These are phyloP conservation scores for Flaveria brownii DNA, from an alignment of 129 eudicot genomes.

Conservation along the genomic window DNA sequence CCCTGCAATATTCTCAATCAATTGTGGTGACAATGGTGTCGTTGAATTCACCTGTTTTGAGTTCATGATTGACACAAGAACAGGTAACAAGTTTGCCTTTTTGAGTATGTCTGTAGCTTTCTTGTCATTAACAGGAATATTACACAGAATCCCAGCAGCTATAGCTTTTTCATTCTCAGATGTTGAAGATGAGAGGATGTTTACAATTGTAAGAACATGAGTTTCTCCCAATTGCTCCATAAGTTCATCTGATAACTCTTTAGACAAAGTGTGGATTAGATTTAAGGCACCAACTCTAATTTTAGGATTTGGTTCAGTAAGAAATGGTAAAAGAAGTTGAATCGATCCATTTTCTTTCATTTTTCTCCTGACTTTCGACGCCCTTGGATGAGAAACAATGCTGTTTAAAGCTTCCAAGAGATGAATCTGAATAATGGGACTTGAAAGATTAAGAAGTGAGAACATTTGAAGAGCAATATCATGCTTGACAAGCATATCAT, in stretches of 20 bases:
- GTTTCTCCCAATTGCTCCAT: slow-evolving; percentile 59
- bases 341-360: slow-evolving; percentile 82
- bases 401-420: slow-evolving; percentile 71
- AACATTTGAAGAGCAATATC: slow-evolving; percentile 79
- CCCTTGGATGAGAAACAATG: slow-evolving; percentile 60
- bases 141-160: slow-evolving; percentile 70
- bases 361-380: slow-evolving; percentile 64
- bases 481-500: slow-evolving; percentile 54
- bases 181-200: slow-evolving; percentile 47
- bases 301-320: slow-evolving; percentile 42
- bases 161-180: slow-evolving; percentile 63
- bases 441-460: slow-evolving; percentile 73
- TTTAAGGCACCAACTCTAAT: slow-evolving; percentile 56
- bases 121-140: slow-evolving; percentile 60
- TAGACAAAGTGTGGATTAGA: slow-evolving; percentile 58
- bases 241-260: slow-evolving; percentile 55
- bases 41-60: slow-evolving; percentile 36
- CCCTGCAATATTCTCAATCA: slow-evolving; percentile 66
- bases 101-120: slow-evolving; percentile 66
- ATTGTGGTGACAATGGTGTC: slow-evolving; percentile 21
- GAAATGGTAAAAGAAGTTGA: slow-evolving; percentile 66
- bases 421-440: slow-evolving; percentile 61
- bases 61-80: slow-evolving; percentile 51
- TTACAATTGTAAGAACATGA: slow-evolving; percentile 48
- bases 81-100: slow-evolving; percentile 59